Conservation (phyloP, 139 green algal species). For the Chlamydomonas sp. region DNA sequence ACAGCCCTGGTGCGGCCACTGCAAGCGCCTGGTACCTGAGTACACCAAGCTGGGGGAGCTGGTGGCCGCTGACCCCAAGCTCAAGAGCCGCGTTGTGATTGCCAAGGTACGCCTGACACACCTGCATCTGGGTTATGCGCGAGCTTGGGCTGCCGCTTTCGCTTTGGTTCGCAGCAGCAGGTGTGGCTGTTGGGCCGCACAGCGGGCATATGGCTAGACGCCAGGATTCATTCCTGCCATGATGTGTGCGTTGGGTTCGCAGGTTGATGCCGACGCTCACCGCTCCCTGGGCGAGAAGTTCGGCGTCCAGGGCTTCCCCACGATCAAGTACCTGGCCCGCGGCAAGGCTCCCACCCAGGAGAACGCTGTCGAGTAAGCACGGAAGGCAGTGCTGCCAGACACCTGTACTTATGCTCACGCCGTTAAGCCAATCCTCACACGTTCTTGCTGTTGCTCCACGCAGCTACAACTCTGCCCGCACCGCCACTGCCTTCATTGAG, state of each 20-base stretch:
- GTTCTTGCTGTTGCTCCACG: neutral
- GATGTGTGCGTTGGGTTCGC: neutral
- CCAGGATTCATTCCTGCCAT: no score
- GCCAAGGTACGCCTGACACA: constrained; percentile 67
- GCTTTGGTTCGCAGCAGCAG: no score
- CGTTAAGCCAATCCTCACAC: neutral
- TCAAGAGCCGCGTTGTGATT: constrained; percentile 79
- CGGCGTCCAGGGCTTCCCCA: constrained; percentile 87
- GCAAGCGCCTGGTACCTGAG: constrained; percentile 59
- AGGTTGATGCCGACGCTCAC: constrained; percentile 88
- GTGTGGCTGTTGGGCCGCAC: no score
- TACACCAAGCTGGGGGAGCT: constrained; percentile 77
- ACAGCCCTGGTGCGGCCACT: constrained; percentile 39
- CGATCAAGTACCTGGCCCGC: constrained; percentile 81
- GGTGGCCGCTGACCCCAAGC: constrained; percentile 67
- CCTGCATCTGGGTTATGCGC: neutral
- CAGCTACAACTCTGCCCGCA: constrained; percentile 81
- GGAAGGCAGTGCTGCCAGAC: neutral
- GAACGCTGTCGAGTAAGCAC: constrained; percentile 60
- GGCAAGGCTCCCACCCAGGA: constrained; percentile 68
- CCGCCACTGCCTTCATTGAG: constrained; percentile 67
- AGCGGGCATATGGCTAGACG: no score
- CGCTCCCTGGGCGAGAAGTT: constrained; percentile 76
- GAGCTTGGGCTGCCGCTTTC: no score
- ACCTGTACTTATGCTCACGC: neutral